phyloP scores from a whole-genome alignment of 805 yeast genomes.

The Myxozyma neotropica region DNA sequence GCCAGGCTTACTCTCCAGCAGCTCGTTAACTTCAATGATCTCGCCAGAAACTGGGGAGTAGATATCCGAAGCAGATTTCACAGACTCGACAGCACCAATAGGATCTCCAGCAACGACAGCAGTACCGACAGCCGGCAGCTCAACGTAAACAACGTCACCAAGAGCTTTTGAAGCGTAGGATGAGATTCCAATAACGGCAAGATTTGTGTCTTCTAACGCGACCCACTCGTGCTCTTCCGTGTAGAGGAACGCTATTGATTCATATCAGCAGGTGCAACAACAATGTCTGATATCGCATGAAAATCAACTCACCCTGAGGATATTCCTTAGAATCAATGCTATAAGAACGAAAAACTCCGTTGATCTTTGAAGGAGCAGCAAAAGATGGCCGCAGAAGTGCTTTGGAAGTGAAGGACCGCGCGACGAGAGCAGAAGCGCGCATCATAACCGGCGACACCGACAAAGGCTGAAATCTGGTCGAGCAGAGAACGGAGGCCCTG shows the following conservation, averaged over 20 bases:
- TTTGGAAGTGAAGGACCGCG: neutral
- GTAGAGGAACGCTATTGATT: slow-evolving; percentile 20
- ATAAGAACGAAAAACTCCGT: neutral
- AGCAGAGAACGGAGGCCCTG: neutral
- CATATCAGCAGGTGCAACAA: too few species aligned
- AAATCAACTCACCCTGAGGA: neutral
- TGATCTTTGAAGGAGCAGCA: neutral
- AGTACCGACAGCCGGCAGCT: slow-evolving; percentile 75
- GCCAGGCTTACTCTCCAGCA: slow-evolving; percentile 69
- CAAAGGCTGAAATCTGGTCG: neutral
- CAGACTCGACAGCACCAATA: slow-evolving; percentile 91
- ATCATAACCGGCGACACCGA: neutral
- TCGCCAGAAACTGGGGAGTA: slow-evolving; percentile 85
- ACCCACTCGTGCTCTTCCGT: slow-evolving; percentile 94
- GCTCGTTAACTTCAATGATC: slow-evolving; percentile 68
- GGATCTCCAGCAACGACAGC: slow-evolving; percentile 71
- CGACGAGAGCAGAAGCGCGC: neutral
- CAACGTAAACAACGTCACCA: slow-evolving; percentile 95
- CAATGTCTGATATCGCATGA: too few species aligned
- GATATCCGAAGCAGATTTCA: slow-evolving; percentile 90
- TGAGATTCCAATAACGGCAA: slow-evolving; percentile 73
- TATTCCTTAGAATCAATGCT: neutral
- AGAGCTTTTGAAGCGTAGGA: slow-evolving; percentile 93
- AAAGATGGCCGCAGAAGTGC: neutral
- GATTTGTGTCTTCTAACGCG: slow-evolving; percentile 78